A percentile compares a stretch with the other conserved stretches of the same genome.
phyloP scores from a whole-genome alignment of 2,329 filamentous ascomycete genomes.

The Colletotrichum sp. region DNA sequence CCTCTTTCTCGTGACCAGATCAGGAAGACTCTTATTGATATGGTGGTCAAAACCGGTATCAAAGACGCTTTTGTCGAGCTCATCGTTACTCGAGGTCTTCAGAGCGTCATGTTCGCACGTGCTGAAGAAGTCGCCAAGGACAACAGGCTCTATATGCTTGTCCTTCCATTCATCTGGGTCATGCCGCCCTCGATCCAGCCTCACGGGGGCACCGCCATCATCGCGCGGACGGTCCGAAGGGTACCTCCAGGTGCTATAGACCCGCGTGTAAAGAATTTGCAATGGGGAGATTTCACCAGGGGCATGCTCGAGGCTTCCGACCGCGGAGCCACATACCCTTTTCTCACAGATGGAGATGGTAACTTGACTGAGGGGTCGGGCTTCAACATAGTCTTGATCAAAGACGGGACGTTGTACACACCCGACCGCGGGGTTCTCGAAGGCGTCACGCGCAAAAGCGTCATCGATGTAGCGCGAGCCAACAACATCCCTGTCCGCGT shows the following conservation, averaged over 20 bases:
- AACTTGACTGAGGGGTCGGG: conserved; percentile 56
- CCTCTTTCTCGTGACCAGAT: conserved; percentile 45
- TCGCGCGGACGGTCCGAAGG: conserved; percentile 50
- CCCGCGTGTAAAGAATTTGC: conserved; percentile 56
- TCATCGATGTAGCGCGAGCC: conserved; percentile 44
- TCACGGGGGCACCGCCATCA: conserved; percentile 43
- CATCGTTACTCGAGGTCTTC: conserved; percentile 55
- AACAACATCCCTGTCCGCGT: conserved; percentile 38
- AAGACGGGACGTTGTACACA: conserved; percentile 48
- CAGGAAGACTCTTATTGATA: conserved; percentile 43
- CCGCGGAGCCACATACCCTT: conserved; percentile 51
- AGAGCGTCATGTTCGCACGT: conserved; percentile 39
- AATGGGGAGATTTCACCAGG: conserved; percentile 54
- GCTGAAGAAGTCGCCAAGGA: conserved; percentile 41
- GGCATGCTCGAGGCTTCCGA: conserved; percentile 52
- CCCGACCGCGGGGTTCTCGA: conserved; percentile 52
- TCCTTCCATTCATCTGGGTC: conserved; percentile 54
- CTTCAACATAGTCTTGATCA: conserved; percentile 53
- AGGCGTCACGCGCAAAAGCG: conserved; percentile 54
- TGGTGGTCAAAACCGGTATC: conserved; percentile 51
- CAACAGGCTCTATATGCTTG: conserved; percentile 49
- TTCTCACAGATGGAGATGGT: conserved; percentile 54
- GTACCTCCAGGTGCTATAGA: conserved; percentile 51
- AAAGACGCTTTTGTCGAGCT: conserved; percentile 55
- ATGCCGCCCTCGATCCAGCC: conserved; percentile 50